phyloP scores from a whole-genome alignment of 2,329 filamentous ascomycete genomes.

The Aspergillus quadricinctus region DNA sequence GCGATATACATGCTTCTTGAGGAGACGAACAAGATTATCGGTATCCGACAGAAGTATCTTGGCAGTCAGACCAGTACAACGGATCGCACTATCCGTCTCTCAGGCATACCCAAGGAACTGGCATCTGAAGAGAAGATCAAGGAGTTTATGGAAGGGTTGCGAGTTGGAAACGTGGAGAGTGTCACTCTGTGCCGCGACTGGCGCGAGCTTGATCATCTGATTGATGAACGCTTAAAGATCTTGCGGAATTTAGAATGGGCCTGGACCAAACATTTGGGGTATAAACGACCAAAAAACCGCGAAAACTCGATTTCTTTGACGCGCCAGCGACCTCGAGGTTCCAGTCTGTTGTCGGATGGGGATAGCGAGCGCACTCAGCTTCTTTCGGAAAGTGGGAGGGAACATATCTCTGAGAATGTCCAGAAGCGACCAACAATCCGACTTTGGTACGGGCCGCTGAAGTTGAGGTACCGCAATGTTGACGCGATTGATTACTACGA shows the following conservation, averaged over 20 bases:
- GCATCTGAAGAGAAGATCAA: slow-evolving; percentile 80
- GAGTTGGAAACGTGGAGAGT: slow-evolving; percentile 83
- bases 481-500: slow-evolving; percentile 96
- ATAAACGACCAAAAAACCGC: slow-evolving; percentile 47
- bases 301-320: slow-evolving; percentile 44
- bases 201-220: slow-evolving; percentile 71
- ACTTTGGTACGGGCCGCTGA: slow-evolving; percentile 74
- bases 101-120: slow-evolving; percentile 76
- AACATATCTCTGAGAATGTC: slow-evolving; percentile 43
- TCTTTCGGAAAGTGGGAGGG: slow-evolving; percentile 39
- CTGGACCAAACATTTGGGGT: slow-evolving; percentile 73
- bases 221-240: slow-evolving; percentile 61
- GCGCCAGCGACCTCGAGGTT: slow-evolving; percentile 43
- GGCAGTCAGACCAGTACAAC: slow-evolving; percentile 94
- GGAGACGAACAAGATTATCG: slow-evolving; percentile 81
- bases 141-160: slow-evolving; percentile 77
- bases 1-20: slow-evolving; percentile 77
- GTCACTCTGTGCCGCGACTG: slow-evolving; percentile 85
- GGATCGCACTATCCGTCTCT: slow-evolving; percentile 86
- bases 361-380: slow-evolving; percentile 61
- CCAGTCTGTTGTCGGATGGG: slow-evolving; percentile 30
- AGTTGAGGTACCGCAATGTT: slow-evolving; percentile 65
- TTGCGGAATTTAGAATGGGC: slow-evolving; percentile 74
- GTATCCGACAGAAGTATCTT: slow-evolving; percentile 82
- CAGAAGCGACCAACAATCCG: slow-evolving; percentile 62